Conservation (phyloP, 441 rosid species). For the Capsella rubella region DNA sequence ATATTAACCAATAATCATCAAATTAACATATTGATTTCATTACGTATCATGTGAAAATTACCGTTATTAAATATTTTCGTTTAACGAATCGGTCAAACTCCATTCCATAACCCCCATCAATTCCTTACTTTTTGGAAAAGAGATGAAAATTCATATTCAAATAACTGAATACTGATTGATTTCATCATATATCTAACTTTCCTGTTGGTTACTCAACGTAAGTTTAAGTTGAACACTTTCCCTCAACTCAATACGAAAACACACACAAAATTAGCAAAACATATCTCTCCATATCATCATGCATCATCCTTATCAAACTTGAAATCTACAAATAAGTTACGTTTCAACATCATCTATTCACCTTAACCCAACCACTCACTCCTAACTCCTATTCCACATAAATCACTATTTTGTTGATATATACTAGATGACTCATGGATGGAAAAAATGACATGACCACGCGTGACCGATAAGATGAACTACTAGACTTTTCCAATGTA, state of each 20-base stretch:
- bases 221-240: slow-evolving; percentile 19
- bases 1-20: neutral
- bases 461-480: slow-evolving; percentile 22
- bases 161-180: slow-evolving; percentile 6
- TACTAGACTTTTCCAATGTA: neutral
- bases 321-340: neutral
- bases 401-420: slow-evolving; percentile 12
- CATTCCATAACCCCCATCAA: neutral
- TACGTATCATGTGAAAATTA: neutral
- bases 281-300: neutral
- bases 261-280: neutral
- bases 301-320: slow-evolving; percentile 29
- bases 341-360: slow-evolving; percentile 40
- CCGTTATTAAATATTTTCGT: neutral
- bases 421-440: neutral
- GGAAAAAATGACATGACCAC: slow-evolving; percentile 6
- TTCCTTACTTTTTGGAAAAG: neutral
- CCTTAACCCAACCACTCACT: slow-evolving; percentile 39
- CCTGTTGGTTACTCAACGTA: slow-evolving; percentile 24
- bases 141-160: neutral
- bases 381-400: slow-evolving; percentile 15
- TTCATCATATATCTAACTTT: slow-evolving; percentile 33
- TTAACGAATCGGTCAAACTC: neutral
- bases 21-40: neutral
- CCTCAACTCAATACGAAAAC: neutral